Conservation (phyloP, 768 basidiomycete genomes). For the Lactifluus echinatus region DNA sequence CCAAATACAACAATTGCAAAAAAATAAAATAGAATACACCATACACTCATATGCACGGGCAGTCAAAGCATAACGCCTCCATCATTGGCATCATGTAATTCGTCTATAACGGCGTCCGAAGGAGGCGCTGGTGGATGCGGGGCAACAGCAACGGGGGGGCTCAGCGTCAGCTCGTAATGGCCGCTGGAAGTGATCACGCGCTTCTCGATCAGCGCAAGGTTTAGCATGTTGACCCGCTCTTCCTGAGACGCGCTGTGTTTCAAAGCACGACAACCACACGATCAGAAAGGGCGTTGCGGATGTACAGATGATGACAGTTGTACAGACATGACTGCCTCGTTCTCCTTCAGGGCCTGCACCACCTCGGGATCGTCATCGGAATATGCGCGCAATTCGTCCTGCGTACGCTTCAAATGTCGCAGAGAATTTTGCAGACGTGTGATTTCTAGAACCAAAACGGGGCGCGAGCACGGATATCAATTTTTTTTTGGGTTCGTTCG, state of each 20-base stretch:
- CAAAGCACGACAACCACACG: background rate
- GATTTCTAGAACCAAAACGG: conserved; percentile 46
- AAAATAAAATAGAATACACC: background rate
- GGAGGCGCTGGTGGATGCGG: background rate
- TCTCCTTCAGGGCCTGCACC: conserved; percentile 55
- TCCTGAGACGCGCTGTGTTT: conserved; percentile 60
- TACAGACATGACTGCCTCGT: conserved; percentile 59
- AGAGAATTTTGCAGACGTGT: conserved; percentile 67
- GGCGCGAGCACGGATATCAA: no score
- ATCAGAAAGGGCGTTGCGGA: background rate
- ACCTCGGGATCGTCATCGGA: conserved; percentile 43
- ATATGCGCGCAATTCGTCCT: conserved; percentile 44
- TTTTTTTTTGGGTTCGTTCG: no score
- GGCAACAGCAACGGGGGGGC: background rate
- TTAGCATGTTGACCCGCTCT: conserved; percentile 62
- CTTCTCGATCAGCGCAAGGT: conserved; percentile 54
- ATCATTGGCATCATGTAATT: background rate
- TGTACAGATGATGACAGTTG: background rate
- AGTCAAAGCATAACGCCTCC: conserved; percentile 15
- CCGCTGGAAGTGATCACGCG: conserved; percentile 33
- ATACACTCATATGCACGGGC: background rate
- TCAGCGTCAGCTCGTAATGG: conserved; percentile 36
- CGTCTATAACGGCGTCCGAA: background rate
- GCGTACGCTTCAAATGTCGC: conserved; percentile 51
- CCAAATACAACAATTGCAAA: background rate